phyloP scores from a whole-genome alignment of 2,329 filamentous ascomycete genomes.

The Colletotrichum gigasporum region DNA sequence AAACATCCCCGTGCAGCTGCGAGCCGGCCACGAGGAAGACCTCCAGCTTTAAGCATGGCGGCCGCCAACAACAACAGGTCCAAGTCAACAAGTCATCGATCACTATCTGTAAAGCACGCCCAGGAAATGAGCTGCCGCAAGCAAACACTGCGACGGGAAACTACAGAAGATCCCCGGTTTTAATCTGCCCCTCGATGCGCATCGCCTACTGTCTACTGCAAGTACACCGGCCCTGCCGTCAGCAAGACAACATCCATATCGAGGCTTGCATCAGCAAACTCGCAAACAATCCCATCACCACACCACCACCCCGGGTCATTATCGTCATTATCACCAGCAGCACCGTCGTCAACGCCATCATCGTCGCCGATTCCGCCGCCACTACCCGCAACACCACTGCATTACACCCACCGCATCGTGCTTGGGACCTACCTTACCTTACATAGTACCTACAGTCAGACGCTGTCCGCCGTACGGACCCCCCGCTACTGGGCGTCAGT shows the following conservation, averaged over 20 bases:
- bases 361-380: not conserved
- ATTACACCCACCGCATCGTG: not conserved
- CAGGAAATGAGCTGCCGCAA: not conserved
- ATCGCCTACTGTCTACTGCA: not conserved
- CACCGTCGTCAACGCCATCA: not conserved
- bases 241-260: too few species aligned
- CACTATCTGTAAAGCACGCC: not conserved
- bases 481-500: too few species aligned
- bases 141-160: too few species aligned
- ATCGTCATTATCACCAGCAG: not conserved
- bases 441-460: not conserved
- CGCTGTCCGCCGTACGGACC: not conserved
- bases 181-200: not conserved
- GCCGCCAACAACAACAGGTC: not conserved
- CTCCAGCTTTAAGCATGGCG: not conserved
- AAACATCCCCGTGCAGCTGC: not conserved
- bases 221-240: conserved; percentile 2
- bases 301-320: not conserved
- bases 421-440: not conserved
- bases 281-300: not conserved
- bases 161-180: not conserved
- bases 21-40: not conserved
- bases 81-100: too few species aligned
- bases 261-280: not conserved
- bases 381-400: not conserved